Conservation (phyloP, 1,284 basidiomycete genomes). For the Moesziomyces globuligerus region DNA sequence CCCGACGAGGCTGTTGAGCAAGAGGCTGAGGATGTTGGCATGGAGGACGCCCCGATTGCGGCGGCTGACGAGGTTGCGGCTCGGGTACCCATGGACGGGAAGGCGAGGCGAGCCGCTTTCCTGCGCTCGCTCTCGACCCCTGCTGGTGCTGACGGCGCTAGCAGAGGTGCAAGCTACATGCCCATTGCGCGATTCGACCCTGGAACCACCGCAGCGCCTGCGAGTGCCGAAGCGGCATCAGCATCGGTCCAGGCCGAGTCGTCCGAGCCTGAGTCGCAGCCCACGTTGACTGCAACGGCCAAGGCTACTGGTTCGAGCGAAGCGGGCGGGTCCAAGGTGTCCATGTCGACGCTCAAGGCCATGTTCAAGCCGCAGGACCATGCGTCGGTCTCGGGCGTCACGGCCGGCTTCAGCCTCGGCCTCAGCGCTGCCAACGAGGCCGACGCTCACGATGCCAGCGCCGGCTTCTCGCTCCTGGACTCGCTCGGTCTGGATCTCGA, state of each 20-base stretch:
- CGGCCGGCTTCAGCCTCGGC: conserved; percentile 25
- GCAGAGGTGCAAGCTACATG: conserved; percentile 4
- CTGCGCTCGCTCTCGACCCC: conserved; percentile 13
- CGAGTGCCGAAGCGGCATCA: neutral
- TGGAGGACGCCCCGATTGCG: no score
- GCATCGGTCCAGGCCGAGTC: neutral
- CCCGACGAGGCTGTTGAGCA: conserved; percentile 4
- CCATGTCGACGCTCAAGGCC: conserved; percentile 53
- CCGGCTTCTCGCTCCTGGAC: conserved; percentile 56
- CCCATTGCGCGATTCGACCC: conserved; percentile 49
- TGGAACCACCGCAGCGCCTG: conserved; percentile 6
- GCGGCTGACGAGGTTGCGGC: no score
- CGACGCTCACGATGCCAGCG: conserved; percentile 15
- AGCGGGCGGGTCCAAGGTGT: conserved; percentile 17
- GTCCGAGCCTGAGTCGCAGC: neutral
- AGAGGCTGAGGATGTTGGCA: neutral
- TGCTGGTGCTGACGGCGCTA: neutral
- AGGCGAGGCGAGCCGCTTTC: conserved; percentile 29
- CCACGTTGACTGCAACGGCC: conserved; percentile 1
- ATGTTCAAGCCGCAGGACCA: conserved; percentile 63
- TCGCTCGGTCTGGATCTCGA: conserved; percentile 53
- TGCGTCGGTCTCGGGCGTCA: conserved; percentile 2
- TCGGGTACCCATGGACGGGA: conserved; percentile 14
- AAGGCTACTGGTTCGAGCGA: no score
- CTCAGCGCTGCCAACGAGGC: conserved; percentile 1